These are phyloP conservation scores for Carex arenaria DNA, from an alignment of 202 grass and related monocot species.

Conservation along the genomic window DNA sequence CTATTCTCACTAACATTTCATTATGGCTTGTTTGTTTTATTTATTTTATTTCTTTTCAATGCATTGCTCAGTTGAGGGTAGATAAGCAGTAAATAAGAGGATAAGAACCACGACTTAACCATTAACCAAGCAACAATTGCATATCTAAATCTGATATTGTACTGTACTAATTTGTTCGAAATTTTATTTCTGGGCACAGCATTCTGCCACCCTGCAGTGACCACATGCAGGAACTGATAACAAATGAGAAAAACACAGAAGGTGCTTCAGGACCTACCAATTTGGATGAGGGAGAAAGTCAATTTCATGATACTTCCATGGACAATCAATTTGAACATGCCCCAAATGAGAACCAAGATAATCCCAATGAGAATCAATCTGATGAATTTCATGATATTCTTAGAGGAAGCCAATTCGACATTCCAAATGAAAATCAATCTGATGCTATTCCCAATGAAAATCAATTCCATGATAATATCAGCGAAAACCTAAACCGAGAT, in stretches of 20 bases:
- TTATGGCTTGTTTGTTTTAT: not conserved
- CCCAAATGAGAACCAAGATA: not conserved
- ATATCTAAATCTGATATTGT: not conserved
- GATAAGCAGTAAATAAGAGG: not conserved
- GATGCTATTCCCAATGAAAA: constrained; percentile 14
- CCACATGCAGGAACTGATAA: constrained; percentile 10
- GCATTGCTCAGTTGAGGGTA: not conserved
- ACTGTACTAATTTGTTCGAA: not conserved
- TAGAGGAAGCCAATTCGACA: not conserved
- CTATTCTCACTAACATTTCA: not conserved
- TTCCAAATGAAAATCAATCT: constrained; percentile 6
- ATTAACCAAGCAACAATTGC: not conserved
- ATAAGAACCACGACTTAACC: not conserved
- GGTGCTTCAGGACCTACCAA: not conserved
- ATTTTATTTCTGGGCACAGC: not conserved
- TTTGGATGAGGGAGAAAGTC: not conserved
- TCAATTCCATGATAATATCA: constrained; percentile 1
- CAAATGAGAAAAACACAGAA: constrained; percentile 4
- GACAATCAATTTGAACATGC: constrained; percentile 13
- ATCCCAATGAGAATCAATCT: constrained; percentile 9
- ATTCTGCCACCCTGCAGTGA: constrained; percentile 10
- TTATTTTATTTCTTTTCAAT: not conserved
- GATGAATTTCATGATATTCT: constrained; percentile 15
- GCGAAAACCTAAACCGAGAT: not conserved
- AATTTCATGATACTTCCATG: not conserved